Conservation (phyloP, 2,329 filamentous ascomycete genomes). For the Dothistroma septosporum region DNA sequence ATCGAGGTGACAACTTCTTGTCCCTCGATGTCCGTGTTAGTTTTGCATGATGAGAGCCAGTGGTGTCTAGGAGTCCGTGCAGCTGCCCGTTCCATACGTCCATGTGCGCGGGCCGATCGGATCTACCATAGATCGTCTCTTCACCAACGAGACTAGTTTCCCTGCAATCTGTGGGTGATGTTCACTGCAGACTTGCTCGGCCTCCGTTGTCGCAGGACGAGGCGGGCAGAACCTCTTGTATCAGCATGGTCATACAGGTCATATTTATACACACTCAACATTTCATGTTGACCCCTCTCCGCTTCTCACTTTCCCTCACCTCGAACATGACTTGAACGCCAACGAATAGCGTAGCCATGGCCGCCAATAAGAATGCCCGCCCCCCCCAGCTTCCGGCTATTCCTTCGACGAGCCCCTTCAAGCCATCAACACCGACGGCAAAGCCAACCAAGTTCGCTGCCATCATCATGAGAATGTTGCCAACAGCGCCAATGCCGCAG, state of each 20-base stretch:
- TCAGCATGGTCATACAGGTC: background rate
- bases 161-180: too few relatives aligned
- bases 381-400: slow-evolving; percentile 76
- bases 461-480: slow-evolving; percentile 93
- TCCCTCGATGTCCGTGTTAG: too few relatives aligned
- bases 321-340: slow-evolving; percentile 96
- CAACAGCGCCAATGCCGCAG: slow-evolving; percentile 74
- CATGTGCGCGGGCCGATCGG: too few relatives aligned
- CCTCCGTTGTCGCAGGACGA: background rate
- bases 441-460: slow-evolving; percentile 91
- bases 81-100: too few relatives aligned
- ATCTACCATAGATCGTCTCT: too few relatives aligned
- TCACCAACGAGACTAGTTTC: too few relatives aligned
- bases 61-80: too few relatives aligned
- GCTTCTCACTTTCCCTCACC: slow-evolving; percentile 75
- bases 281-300: slow-evolving; percentile 76
- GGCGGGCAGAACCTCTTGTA: too few relatives aligned
- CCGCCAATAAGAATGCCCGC: slow-evolving; percentile 64
- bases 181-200: too few relatives aligned
- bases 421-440: slow-evolving; percentile 82
- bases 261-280: slow-evolving; percentile 50
- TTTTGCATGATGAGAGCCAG: too few relatives aligned
- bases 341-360: slow-evolving; percentile 73
- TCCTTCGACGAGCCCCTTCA: slow-evolving; percentile 69
- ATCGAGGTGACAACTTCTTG: too few relatives aligned